Evolutionary conservation across 164 flowering plant species (phyloP).

Genomic region (Annona squamosa): DNA sequence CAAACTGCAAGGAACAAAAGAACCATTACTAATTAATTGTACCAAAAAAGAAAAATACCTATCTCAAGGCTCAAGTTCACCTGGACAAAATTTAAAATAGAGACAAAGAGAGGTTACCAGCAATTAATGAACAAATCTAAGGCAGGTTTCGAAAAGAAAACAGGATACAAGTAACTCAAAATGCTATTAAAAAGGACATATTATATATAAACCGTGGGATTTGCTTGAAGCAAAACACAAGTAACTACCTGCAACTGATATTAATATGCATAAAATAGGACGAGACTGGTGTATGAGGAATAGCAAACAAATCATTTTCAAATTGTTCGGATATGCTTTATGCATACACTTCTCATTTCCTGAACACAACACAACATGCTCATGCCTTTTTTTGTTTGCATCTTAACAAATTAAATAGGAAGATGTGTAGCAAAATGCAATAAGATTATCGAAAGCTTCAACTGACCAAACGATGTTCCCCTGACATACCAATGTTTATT

Average conservation of each 20-base stretch:
- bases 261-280: no score
- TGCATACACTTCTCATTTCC: no score
- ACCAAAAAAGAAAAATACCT: background rate
- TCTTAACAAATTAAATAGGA: background rate
- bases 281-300: no score
- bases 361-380: no score
- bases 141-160: background rate
- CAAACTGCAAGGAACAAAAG: slow-evolving; percentile 48
- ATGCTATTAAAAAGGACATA: background rate
- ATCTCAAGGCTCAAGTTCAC: slow-evolving; percentile 26
- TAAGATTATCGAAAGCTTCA: slow-evolving; percentile 16
- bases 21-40: slow-evolving; percentile 8
- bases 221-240: no score
- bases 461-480: slow-evolving; percentile 27
- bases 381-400: no score
- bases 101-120: background rate
- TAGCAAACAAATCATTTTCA: no score
- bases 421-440: background rate
- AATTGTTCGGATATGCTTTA: no score
- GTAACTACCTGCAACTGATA: no score
- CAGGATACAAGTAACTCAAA: background rate
- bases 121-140: background rate
- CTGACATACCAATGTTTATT: slow-evolving; percentile 22
- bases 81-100: slow-evolving; percentile 72
- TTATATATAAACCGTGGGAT: no score